Base-by-base conservation (phyloP, 169 alveolate species). In the Plasmodium relictum region DNA sequence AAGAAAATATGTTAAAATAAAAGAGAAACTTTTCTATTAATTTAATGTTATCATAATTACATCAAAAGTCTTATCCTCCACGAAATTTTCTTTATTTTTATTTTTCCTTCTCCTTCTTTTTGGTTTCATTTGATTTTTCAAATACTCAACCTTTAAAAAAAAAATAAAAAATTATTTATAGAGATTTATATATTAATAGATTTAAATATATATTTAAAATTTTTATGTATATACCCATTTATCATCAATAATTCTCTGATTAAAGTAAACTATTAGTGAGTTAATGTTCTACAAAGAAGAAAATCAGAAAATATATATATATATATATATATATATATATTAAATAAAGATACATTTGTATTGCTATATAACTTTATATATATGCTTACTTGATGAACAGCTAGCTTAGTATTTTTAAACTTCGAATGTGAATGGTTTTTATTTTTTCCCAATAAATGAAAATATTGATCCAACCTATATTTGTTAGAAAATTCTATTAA, bases 401-500 rank as follows among this genome's bases (percentile, higher is more conserved):
- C 8, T 18, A 76, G 56, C 76, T 24, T 48, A 3, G 89, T 63
- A 26, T 83, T 62, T 48, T 69, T 83, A 39, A 83, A 83, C 39
- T 44, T 68, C 2, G 91, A 83, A 24, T 83, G 37, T 31, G 41
- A 7, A 54, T 68, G 44, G n/a, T 54, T 68, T 71, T 74, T 83
- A 45, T 83, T 66, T 56, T 83, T 83, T 39, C 85, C 78, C 26
- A 83, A 58, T 22, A 83, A 58, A 83, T 83, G 91, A 59, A 83
- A 83, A 39, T 68, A 83, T n/a, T 83, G 91, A 72, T 83, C 91
- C 20, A 83, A 39, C 45, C 91, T 66, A 68, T 83, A 83, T 18
- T 68, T 83, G 66, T 71, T 83, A 10, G 85, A 66, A 83, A 83
- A 83, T 52, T 68, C 39, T 24, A 83, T 83, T 50, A 83, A 31